Evolutionary conservation across 169 alveolate species (phyloP), one percentile per base, ranked within the genome.

Genomic region (Eimeria sp.): DNA sequence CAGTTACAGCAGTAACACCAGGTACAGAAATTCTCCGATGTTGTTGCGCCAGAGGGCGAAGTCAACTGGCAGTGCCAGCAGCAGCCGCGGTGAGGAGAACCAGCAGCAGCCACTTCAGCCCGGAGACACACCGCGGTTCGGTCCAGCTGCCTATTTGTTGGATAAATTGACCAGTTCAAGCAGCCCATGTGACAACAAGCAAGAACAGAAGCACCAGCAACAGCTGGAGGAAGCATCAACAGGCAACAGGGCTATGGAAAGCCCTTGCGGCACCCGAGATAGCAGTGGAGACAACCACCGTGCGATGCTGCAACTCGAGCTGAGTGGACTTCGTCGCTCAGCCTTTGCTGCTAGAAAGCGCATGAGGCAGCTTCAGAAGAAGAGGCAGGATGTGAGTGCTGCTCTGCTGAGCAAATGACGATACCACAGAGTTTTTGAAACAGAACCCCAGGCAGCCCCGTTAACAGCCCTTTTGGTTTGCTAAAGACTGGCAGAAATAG

Each of bases 81-180:
- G 90, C 90, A 10, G 51, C 72, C 51, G 90, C 72, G 30, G 27
- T 16, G 70, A 51, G 45, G 70, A 54, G 18, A n/a, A 82, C 25
- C 73, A 25, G 51, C 75, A 51, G 73, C 65, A 82, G 75, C 73
- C 57, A 0, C 13, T 51, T 72, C 72, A 54, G 25, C 90, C 90
- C 30, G 90, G 73, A n/a, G 90, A 82, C 72, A 82, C 90, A n/a
- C 90, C 90, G 25, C 90, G 90, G 20, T 82, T 82, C 43, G 90
- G 90, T 51, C 90, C 90, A n/a, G 75, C 90, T 5, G 90, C 90
- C 6, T 34, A 82, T 51, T 47, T 82, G 25, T 47, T 51, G 75
- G 57, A 51, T 25, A n/a, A 57, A n/a, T 3, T 82, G 47, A 27
- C 70, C 34, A 82, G 11, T 5, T 6, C 51, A 5, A 5, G 27